These are phyloP conservation scores for Gossypium sturtianum DNA, from an alignment of 345 rosid genomes.

Conservation along the genomic window DNA sequence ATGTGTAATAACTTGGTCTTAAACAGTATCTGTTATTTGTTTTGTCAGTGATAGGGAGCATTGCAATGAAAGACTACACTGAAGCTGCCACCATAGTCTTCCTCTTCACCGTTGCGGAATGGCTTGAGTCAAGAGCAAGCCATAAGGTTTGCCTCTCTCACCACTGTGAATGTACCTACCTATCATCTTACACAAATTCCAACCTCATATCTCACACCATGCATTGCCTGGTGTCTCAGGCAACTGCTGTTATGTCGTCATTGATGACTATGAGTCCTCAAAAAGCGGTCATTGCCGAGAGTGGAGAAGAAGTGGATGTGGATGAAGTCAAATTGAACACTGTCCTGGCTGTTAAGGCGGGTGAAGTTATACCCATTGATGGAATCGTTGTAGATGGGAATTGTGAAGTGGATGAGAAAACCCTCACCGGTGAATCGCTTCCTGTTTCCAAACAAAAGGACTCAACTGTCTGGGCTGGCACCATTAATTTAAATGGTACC, in stretches of 20 bases:
- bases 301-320: slow-evolving; percentile 70
- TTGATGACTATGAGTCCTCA: slow-evolving; percentile 78
- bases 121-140: slow-evolving; percentile 91
- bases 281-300: slow-evolving; percentile 72
- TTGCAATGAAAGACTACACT: slow-evolving; percentile 60
- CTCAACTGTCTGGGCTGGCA: slow-evolving; percentile 84
- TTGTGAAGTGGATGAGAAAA: slow-evolving; percentile 86
- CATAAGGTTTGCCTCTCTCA: slow-evolving; percentile 45
- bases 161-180: too few species aligned
- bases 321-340: slow-evolving; percentile 69
- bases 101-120: slow-evolving; percentile 68
- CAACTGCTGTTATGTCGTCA: slow-evolving; percentile 75
- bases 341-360: slow-evolving; percentile 69
- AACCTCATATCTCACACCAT: too few species aligned
- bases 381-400: slow-evolving; percentile 76
- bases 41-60: slow-evolving; percentile 73
- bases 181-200: too few species aligned
- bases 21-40: background rate
- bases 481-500: slow-evolving; percentile 72
- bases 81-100: slow-evolving; percentile 91
- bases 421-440: slow-evolving; percentile 78
- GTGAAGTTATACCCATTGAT: slow-evolving; percentile 81
- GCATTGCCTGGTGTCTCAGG: slow-evolving; percentile 34
- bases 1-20: background rate
- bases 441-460: slow-evolving; percentile 68